A percentile compares a stretch with the other conserved stretches of the same genome.
Evolutionary conservation across 148 eudicot genomes (phyloP).

Genomic region (Camellia sinensis): DNA sequence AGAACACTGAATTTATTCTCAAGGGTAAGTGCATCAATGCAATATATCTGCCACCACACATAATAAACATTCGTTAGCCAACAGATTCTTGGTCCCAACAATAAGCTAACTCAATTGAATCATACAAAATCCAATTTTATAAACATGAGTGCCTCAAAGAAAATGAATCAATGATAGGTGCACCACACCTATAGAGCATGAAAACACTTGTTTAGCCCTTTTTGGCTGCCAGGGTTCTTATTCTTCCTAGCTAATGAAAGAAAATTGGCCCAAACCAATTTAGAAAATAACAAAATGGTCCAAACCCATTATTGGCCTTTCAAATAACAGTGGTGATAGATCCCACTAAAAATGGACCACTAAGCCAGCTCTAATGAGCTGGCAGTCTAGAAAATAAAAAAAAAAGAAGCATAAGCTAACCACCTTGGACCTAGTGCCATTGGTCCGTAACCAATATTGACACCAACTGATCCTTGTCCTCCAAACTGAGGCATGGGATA

Average conservation of each 20-base stretch:
- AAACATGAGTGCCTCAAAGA: neutral
- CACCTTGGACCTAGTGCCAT: no score
- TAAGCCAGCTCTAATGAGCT: no score
- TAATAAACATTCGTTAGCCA: neutral
- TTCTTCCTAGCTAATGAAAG: constrained; percentile 1
- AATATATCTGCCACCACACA: constrained; percentile 33
- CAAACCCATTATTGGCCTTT: neutral
- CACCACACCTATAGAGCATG: neutral
- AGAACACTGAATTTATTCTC: constrained; percentile 40
- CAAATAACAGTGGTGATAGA: no score
- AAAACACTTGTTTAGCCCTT: constrained; percentile 6
- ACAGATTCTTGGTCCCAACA: neutral
- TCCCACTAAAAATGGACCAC: no score
- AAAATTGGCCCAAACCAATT: neutral
- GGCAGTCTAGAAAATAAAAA: no score
- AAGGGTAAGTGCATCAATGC: constrained; percentile 43
- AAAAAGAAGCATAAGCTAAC: no score
- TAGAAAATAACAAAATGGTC: neutral
- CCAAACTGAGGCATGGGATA: no score
- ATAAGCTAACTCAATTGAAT: neutral
- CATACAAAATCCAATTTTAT: no score
- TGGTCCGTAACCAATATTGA: no score
- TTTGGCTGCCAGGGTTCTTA: neutral
- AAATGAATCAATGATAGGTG: constrained; percentile 7
- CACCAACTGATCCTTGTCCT: no score